These are phyloP conservation scores for Epichloe gansuensis DNA, from an alignment of 2,329 filamentous ascomycete species.

Conservation along the genomic window DNA sequence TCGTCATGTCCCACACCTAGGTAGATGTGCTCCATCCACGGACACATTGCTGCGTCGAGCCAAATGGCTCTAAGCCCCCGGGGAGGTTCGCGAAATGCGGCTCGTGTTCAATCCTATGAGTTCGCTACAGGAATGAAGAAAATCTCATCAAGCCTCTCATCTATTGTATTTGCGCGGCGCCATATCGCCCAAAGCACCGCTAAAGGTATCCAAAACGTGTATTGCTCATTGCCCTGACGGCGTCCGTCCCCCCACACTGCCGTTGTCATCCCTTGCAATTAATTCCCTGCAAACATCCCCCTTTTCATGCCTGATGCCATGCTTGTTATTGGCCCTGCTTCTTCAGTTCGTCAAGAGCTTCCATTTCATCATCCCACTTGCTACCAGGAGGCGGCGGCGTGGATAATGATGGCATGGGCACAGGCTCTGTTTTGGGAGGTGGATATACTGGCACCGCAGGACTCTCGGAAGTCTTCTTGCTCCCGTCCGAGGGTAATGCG, in stretches of 20 bases:
- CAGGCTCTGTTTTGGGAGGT: background rate
- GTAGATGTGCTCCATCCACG: background rate
- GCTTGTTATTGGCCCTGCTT: constrained; percentile 6
- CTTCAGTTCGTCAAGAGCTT: constrained; percentile 30
- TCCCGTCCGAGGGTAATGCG: constrained; percentile 18
- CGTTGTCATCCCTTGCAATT: background rate
- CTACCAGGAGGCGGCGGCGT: constrained; percentile 21
- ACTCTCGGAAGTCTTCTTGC: constrained; percentile 12
- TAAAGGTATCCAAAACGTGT: too few relatives aligned
- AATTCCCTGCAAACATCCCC: too few relatives aligned
- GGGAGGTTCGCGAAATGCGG: too few relatives aligned
- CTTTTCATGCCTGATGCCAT: background rate
- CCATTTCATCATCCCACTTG: constrained; percentile 48
- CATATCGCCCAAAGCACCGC: too few relatives aligned
- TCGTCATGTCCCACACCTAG: too few relatives aligned
- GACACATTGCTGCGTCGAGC: too few relatives aligned
- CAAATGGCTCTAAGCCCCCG: too few relatives aligned
- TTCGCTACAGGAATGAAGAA: too few relatives aligned
- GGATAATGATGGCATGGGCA: constrained; percentile 11
- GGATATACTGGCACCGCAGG: constrained; percentile 3
- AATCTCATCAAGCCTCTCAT: too few relatives aligned
- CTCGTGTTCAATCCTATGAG: too few relatives aligned
- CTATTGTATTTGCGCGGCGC: too few relatives aligned
- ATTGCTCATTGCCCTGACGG: background rate
- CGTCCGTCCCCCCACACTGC: background rate